Evolutionary conservation across 148 eudicot species (phyloP), one percentile per base, ranked within the genome.

Genomic region (Vaccinium corymbosum): DNA sequence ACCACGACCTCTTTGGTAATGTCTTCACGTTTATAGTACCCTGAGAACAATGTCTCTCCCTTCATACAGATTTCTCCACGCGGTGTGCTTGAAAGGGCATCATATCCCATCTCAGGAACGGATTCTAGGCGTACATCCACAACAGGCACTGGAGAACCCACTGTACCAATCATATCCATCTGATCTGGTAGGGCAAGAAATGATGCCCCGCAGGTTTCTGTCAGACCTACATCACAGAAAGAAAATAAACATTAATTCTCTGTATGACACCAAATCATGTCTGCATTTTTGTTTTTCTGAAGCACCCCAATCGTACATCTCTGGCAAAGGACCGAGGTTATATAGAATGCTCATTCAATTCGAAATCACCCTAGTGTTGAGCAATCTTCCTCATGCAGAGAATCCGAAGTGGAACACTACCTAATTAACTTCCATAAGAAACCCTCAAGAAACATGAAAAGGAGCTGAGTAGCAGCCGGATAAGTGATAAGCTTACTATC

Each of bases 161-260:
- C 98, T 72, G 99, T 97, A 20, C 99, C 95, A 80, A 93, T 87
- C 95, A 93, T 92, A 86, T 84, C 86, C 82, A 92, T 82, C 84
- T 93, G 92, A 79, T 97, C 88, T 17, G 99, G 99, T 62, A 91
- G 75, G 0, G 99, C 93, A 25, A 94, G 92, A 90, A 97, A 94
- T 84, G 99, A 88, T 51, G 95, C 99, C 46, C 93, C 99, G 77
- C 99, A 94, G 77, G 95, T 90, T 87, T 97, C 99, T n/a, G 99
- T 97, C 80, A 94, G 88, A 85, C 99, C 99, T 96, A 87, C 85
- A 88, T 52, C 22, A 81, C 19, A 38, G 12, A 59, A 1, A 49
- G 38, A 62, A 64, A 46, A 35, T 42, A 20, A 35, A 29, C 29
- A 22, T n/a, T 9, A 64, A 22, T 10, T 64, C 1, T 4, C 11